phyloP scores from a whole-genome alignment of 345 rosid species.

The Populus davidiana region DNA sequence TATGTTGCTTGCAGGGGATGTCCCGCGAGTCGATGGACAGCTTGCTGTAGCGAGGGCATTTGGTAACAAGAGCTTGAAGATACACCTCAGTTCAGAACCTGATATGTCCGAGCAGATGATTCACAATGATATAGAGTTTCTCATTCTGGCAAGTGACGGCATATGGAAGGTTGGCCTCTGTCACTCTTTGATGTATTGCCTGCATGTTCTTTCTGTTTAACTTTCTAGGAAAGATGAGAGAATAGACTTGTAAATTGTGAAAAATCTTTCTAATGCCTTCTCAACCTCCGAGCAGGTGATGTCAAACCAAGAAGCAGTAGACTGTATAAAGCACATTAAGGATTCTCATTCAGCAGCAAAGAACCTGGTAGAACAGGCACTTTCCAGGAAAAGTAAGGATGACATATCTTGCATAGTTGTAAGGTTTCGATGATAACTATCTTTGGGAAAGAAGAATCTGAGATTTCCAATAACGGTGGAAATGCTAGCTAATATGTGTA shows the following conservation, averaged over 20 bases:
- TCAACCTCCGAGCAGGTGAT: slow-evolving; percentile 46
- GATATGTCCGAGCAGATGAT: slow-evolving; percentile 42
- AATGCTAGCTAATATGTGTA: not conserved
- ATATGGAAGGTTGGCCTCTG: slow-evolving; percentile 67
- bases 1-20: slow-evolving; percentile 57
- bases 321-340: slow-evolving; percentile 49
- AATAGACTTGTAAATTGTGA: not conserved
- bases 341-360: slow-evolving; percentile 72
- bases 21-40: slow-evolving; percentile 88
- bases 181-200: not conserved
- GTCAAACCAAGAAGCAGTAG: slow-evolving; percentile 77
- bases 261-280: not conserved
- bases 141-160: slow-evolving; percentile 88
- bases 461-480: slow-evolving; percentile 1
- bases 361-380: slow-evolving; percentile 61
- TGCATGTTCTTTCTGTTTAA: not conserved
- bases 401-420: slow-evolving; percentile 93
- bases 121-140: slow-evolving; percentile 44
- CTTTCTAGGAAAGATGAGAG: not conserved
- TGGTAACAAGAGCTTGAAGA: slow-evolving; percentile 78
- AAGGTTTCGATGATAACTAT: slow-evolving; percentile 43
- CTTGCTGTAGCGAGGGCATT: slow-evolving; percentile 91
- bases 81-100: slow-evolving; percentile 87
- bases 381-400: slow-evolving; percentile 70
- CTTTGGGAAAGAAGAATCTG: not conserved